Evolutionary conservation across 1,284 basidiomycete species (phyloP).

Genomic region (Tetrapyrgos nigripes): DNA sequence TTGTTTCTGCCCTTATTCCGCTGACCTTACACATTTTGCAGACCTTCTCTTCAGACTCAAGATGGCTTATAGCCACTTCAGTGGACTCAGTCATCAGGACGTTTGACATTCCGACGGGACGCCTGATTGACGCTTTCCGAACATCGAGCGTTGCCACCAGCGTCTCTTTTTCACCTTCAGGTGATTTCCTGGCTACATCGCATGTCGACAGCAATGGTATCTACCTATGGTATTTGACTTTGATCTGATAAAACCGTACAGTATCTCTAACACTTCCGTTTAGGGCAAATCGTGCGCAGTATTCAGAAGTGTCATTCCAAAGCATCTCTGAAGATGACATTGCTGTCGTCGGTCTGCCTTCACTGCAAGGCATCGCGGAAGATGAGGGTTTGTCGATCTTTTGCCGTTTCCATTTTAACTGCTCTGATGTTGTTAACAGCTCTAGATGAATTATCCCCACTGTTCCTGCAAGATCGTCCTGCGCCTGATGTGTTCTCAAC

Average conservation of each 20-base stretch:
- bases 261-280: background rate
- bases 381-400: slow-evolving; percentile 65
- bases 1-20: slow-evolving; percentile 2
- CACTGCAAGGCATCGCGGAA: slow-evolving; percentile 81
- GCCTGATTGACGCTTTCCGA: slow-evolving; percentile 91
- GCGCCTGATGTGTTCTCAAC: slow-evolving; percentile 75
- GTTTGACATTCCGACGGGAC: slow-evolving; percentile 94
- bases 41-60: slow-evolving; percentile 93
- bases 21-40: slow-evolving; percentile 36
- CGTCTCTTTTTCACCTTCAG: slow-evolving; percentile 91
- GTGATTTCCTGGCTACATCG: slow-evolving; percentile 94
- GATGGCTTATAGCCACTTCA: slow-evolving; percentile 91
- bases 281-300: slow-evolving; percentile 96
- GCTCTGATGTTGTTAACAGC: slow-evolving; percentile 43
- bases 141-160: slow-evolving; percentile 92
- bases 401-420: slow-evolving; percentile 1
- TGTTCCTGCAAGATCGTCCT: slow-evolving; percentile 64
- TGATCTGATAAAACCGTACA: background rate
- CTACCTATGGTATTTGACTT: slow-evolving; percentile 81
- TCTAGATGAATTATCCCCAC: slow-evolving; percentile 65
- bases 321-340: slow-evolving; percentile 82
- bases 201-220: slow-evolving; percentile 96
- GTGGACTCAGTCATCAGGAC: slow-evolving; percentile 94
- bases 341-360: slow-evolving; percentile 76
- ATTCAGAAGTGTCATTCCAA: slow-evolving; percentile 84